Evolutionary conservation across 768 basidiomycete species (phyloP).

Genomic region (Auriscalpium orientale): DNA sequence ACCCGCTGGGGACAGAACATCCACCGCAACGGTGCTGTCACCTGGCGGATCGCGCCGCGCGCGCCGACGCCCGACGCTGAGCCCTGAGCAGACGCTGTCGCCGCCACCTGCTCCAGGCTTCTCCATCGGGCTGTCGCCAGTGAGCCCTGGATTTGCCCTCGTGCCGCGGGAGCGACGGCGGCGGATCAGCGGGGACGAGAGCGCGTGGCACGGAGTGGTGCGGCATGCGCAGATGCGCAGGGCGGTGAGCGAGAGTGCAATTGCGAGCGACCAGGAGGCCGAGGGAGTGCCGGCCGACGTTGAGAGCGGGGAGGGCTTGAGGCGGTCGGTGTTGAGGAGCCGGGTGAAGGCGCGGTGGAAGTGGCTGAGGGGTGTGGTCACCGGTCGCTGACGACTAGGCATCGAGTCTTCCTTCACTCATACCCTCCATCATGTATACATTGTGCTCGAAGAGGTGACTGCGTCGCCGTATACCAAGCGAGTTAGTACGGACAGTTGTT

Average conservation of each 20-base stretch:
- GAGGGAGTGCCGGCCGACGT: background rate
- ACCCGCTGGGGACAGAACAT: background rate
- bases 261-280: background rate
- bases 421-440: too few relatives aligned
- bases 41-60: constrained; percentile 8
- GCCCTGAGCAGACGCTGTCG: constrained; percentile 10
- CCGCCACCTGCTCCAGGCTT: constrained; percentile 37
- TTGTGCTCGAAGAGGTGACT: too few relatives aligned
- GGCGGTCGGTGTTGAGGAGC: background rate
- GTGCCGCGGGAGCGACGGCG: constrained; percentile 47
- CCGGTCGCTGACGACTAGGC: too few relatives aligned
- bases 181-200: constrained; percentile 28
- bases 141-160: constrained; percentile 73
- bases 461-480: too few relatives aligned
- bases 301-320: background rate
- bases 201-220: constrained; percentile 5
- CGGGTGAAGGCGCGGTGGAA: background rate
- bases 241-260: constrained; percentile 3
- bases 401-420: too few relatives aligned
- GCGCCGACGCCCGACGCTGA: constrained; percentile 2
- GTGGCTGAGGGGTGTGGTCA: background rate
- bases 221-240: constrained; percentile 5
- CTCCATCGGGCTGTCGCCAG: constrained; percentile 67
- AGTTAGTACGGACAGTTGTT: too few relatives aligned
- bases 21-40: constrained; percentile 7